Base-by-base conservation (phyloP, 177 flowering plant genomes). In the Vitis hybrid region DNA sequence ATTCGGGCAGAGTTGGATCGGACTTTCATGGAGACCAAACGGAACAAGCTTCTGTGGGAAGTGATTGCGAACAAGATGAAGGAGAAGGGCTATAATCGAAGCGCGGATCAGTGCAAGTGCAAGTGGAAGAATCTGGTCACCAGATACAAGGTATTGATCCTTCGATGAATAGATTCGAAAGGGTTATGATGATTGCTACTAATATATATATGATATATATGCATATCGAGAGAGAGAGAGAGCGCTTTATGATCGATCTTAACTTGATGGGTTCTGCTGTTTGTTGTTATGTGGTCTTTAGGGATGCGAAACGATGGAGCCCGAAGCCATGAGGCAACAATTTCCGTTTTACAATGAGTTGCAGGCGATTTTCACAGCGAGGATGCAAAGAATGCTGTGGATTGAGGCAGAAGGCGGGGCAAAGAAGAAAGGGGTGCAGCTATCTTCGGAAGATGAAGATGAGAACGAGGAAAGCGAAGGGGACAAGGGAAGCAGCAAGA, bases 71-170 rank as follows among this genome's bases (percentile, higher is more conserved):
- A 80, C 1, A 84, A 75, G 74, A 87, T 94, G 96, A 89, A 78
- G 52, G 97, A 94, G 46, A 89, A 78, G 76, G 97, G 97, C 27
- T 92, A 66, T 67, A 72, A 69, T 80, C 90, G 98, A 8, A 94
- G 96, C 82, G 71, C 98, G 0, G 98, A 91, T 24, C 98, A 94
- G 96, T 93, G 98, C 87, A 93, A 93, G 86, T 93, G 92, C 88
- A 93, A 93, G 80, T 93, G 98, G 98, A 93, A 94, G 66, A 92
- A 92, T 73, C 91, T 94, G 18, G 93, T 90, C 65, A 91, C 96
- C 2, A 85, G 98, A 6, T 91, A 84, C 49, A 94, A 91, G 96
- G 97, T 90, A 76, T 1, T 0, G 3, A 35, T 35, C 41, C 41
- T 35, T 35, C 41, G 6, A 35, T 35, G 41, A 35, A 35, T 35